Percentiles rank a stretch among this genome's conserved stretches.
These are phyloP conservation scores for Scalesia atractyloides DNA, from an alignment of 129 eudicot species.

Conservation along the genomic window DNA sequence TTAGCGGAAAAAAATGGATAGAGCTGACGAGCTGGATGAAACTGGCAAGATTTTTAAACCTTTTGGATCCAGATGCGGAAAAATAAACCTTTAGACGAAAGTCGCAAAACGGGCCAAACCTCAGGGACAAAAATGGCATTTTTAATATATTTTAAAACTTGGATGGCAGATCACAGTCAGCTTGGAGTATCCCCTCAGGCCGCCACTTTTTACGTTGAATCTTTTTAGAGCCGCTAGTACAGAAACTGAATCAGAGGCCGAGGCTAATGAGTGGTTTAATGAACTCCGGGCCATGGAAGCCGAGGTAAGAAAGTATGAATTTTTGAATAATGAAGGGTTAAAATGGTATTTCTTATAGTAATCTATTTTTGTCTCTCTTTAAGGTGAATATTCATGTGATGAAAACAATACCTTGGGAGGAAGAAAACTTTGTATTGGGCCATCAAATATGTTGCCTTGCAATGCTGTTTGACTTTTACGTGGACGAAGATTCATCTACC, in stretches of 20 bases:
- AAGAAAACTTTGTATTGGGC: slow-evolving; percentile 60
- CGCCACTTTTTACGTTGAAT: slow-evolving; percentile 61
- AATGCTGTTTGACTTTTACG: slow-evolving; percentile 82
- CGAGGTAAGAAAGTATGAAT: slow-evolving; percentile 58
- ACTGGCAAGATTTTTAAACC: too few relatives aligned
- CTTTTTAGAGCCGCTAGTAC: slow-evolving; percentile 35
- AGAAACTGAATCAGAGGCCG: slow-evolving; percentile 43
- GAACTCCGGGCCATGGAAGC: slow-evolving; percentile 97
- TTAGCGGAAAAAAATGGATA: too few relatives aligned
- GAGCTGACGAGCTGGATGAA: too few relatives aligned
- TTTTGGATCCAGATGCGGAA: too few relatives aligned
- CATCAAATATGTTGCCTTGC: slow-evolving; percentile 86
- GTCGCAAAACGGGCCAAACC: too few relatives aligned
- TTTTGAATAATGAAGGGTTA: not conserved
- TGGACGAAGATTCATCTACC: slow-evolving; percentile 40
- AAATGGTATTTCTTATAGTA: slow-evolving; percentile 4
- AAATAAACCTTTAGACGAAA: too few relatives aligned
- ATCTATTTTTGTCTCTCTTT: slow-evolving; percentile 13
- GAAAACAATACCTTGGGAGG: slow-evolving; percentile 56
- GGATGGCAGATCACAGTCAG: slow-evolving; percentile 64
- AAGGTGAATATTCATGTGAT: slow-evolving; percentile 77
- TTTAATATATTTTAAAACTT: not conserved
- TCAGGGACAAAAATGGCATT: too few relatives aligned
- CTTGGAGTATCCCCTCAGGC: slow-evolving; percentile 89
- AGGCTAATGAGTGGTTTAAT: slow-evolving; percentile 62